These are phyloP conservation scores for Aulographum hederae DNA, from an alignment of 2,329 filamentous ascomycete genomes.

Conservation along the genomic window DNA sequence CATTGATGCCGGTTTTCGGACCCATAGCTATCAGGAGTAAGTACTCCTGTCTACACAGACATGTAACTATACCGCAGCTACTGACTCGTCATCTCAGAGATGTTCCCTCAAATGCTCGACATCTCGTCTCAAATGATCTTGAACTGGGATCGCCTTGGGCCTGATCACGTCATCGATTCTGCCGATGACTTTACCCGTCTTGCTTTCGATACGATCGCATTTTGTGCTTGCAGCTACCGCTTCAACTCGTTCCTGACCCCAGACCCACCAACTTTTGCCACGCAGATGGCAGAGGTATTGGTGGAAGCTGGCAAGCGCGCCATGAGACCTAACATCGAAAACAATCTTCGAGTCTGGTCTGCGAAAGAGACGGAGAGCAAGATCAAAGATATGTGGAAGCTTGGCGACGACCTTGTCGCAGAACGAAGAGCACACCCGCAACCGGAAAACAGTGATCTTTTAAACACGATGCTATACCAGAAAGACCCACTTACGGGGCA, in stretches of 20 bases:
- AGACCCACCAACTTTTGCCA: slow-evolving; percentile 17
- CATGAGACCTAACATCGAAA: slow-evolving; percentile 26
- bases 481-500: slow-evolving; percentile 44
- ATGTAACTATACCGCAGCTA: background rate
- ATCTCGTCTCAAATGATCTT: slow-evolving; percentile 46
- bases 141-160: slow-evolving; percentile 44
- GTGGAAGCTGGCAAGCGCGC: too few species aligned
- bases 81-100: background rate
- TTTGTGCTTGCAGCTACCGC: slow-evolving; percentile 22
- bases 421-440: slow-evolving; percentile 12
- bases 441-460: slow-evolving; percentile 29
- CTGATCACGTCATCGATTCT: slow-evolving; percentile 14
- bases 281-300: slow-evolving; percentile 21
- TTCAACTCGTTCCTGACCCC: slow-evolving; percentile 22
- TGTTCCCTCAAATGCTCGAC: slow-evolving; percentile 39
- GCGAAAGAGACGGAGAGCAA: background rate
- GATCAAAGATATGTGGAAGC: background rate
- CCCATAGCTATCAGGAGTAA: slow-evolving; percentile 48
- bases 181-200: slow-evolving; percentile 20
- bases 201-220: slow-evolving; percentile 19
- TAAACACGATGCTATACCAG: slow-evolving; percentile 34
- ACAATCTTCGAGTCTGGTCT: too few species aligned
- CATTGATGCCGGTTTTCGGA: slow-evolving; percentile 51
- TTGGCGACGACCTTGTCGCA: slow-evolving; percentile 1
- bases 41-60: slow-evolving; percentile 32